Base-by-base conservation (phyloP, 345 rosid genomes). In the Eucalyptus marginata region DNA sequence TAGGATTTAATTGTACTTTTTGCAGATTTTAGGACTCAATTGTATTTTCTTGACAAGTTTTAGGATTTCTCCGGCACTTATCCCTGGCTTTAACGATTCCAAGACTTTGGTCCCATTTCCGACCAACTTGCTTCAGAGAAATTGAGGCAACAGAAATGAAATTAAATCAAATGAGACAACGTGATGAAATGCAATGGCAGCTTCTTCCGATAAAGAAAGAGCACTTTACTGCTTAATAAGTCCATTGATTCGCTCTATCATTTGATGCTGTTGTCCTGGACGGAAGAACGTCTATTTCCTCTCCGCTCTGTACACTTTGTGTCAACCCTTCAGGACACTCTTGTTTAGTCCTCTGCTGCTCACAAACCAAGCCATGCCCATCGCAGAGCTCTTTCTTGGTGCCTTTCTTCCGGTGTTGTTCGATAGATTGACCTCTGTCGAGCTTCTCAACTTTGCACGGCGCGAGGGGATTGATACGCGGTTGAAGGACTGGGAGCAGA, bases 251-350 rank as follows among this genome's bases (percentile, higher is more conserved):
- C n/a, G 3, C 29, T 10, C 64, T 7, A 24, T 58, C 13, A 58
- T 10, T 25, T 4, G 64, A 58, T 58, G 14, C 4, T 58, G 7
- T 11, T 5, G 66, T 58, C 66, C 6, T 58, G 0, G 15, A 11
- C 13, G 14, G 13, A 58, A 11, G 14, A 58, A 25, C 66, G 5
- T 25, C 5, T 27, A 3, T 59, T 59, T 2, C 66, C 66, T 27
- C 66, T 59, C 31, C 14, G 31, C 66, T 59, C 15, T 25, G 7
- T 5, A 59, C 4, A 59, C 66, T 59, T 59, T 12, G 1, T 5
- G 3, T 59, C 31, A 0, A 27, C 3, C 14, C 14, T 25, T 59
- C 31, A 0, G 15, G 40, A 0, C 66, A 24, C n/a, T 25, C 64
- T 0, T 59, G 31, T 25, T 59, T 59, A 59, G 7, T 58, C n/a